phyloP scores from a whole-genome alignment of 495 filamentous ascomycete species.

The Opeltia flavorubescens region DNA sequence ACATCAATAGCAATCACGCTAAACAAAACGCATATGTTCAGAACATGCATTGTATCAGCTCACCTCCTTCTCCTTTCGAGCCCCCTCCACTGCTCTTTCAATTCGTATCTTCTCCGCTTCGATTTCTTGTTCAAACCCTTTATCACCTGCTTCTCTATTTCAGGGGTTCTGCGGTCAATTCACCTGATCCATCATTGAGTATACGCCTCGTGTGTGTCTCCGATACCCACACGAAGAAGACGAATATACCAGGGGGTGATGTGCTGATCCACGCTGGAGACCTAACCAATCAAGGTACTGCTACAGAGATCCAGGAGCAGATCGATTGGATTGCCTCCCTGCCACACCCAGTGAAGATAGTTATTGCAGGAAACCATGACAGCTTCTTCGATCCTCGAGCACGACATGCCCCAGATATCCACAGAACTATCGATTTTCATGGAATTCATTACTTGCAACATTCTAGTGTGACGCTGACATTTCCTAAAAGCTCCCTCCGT shows the following conservation, averaged over 20 bases:
- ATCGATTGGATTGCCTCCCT: conserved; percentile 65
- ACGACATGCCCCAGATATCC: conserved; percentile 27
- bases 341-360: conserved; percentile 64
- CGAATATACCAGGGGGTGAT: conserved; percentile 62
- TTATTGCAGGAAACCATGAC: conserved; percentile 86
- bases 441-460: conserved; percentile 53
- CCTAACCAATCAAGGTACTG: conserved; percentile 57
- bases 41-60: neutral
- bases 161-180: conserved; percentile 42
- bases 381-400: conserved; percentile 56
- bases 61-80: conserved; percentile 29
- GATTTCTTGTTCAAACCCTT: conserved; percentile 34
- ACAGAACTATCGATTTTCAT: conserved; percentile 37
- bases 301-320: conserved; percentile 56
- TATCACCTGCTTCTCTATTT: conserved; percentile 50
- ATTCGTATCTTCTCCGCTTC: conserved; percentile 35
- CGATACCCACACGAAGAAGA: conserved; percentile 68
- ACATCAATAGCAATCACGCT: too few species aligned
- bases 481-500: conserved; percentile 22
- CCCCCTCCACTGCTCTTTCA: conserved; percentile 31
- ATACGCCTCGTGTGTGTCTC: conserved; percentile 80
- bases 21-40: too few species aligned
- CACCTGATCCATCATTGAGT: conserved; percentile 33
- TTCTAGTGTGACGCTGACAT: conserved; percentile 35
- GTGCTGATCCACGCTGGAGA: conserved; percentile 85